Conservation (phyloP, 805 yeast genomes). For the Barnettozyma wickerhamii region DNA sequence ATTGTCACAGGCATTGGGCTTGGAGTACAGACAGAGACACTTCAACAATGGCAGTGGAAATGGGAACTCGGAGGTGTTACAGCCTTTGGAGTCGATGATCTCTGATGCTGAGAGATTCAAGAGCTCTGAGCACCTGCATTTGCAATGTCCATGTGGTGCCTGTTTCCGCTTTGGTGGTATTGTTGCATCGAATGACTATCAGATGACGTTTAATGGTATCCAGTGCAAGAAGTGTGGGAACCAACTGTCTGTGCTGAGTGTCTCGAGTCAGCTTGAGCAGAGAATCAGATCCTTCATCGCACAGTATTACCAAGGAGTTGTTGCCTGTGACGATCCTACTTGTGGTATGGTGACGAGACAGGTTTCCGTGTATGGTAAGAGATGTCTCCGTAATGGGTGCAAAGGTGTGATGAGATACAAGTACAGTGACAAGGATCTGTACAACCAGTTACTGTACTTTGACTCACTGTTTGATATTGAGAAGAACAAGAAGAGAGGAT, state of each 20-base stretch:
- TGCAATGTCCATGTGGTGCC: constrained; percentile 61
- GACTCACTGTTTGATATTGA: constrained; percentile 78
- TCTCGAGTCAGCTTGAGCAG: constrained; percentile 73
- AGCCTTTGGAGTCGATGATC: constrained; percentile 77
- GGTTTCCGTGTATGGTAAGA: constrained; percentile 81
- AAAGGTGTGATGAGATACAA: constrained; percentile 79
- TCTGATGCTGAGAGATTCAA: constrained; percentile 81
- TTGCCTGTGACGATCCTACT: constrained; percentile 77
- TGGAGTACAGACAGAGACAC: constrained; percentile 54
- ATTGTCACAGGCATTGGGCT: constrained; percentile 71
- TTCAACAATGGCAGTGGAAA: constrained; percentile 24
- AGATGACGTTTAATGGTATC: constrained; percentile 64
- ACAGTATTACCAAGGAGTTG: constrained; percentile 81
- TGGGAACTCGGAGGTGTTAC: constrained; percentile 38
- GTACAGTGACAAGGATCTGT: constrained; percentile 75
- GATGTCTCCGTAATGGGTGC: constrained; percentile 59
- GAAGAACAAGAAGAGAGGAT: constrained; percentile 54
- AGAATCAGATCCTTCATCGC: constrained; percentile 66
- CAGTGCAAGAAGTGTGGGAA: constrained; percentile 60
- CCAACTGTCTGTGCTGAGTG: constrained; percentile 44
- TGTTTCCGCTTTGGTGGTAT: constrained; percentile 73
- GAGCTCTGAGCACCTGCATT: constrained; percentile 47
- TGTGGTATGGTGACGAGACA: constrained; percentile 82
- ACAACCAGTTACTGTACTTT: constrained; percentile 80
- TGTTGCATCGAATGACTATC: constrained; percentile 54